phyloP scores from a whole-genome alignment of 2,329 filamentous ascomycete genomes.

The Ceratocystis colombiana region DNA sequence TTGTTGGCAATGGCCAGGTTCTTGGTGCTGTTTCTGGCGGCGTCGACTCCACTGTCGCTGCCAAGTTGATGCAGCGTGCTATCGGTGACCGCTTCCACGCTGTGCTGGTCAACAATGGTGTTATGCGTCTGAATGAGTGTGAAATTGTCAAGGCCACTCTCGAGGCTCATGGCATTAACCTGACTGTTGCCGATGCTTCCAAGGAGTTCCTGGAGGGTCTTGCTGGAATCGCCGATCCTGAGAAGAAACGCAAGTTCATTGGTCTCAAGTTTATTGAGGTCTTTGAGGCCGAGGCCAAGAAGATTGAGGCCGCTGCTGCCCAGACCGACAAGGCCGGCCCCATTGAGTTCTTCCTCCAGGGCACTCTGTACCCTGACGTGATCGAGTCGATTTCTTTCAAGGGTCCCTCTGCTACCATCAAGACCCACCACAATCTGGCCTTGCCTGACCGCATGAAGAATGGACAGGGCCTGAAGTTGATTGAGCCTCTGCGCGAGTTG shows the following conservation, averaged over 20 bases:
- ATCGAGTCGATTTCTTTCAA: slow-evolving; percentile 44
- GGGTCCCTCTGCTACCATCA: slow-evolving; percentile 43
- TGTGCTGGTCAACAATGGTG: slow-evolving; percentile 74
- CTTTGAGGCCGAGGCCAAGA: slow-evolving; percentile 64
- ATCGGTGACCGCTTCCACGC: slow-evolving; percentile 76
- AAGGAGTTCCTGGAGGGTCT: slow-evolving; percentile 69
- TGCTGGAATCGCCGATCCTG: slow-evolving; percentile 65
- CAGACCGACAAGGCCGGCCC: slow-evolving; percentile 58
- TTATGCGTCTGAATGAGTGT: slow-evolving; percentile 79
- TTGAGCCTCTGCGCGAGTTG: slow-evolving; percentile 68
- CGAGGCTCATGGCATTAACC: slow-evolving; percentile 70
- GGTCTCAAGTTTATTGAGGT: slow-evolving; percentile 56
- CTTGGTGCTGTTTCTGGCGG: slow-evolving; percentile 50
- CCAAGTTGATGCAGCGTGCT: slow-evolving; percentile 74
- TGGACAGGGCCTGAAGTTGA: slow-evolving; percentile 49
- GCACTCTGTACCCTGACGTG: slow-evolving; percentile 55
- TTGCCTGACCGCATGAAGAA: slow-evolving; percentile 47
- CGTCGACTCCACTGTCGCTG: slow-evolving; percentile 81
- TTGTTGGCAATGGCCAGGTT: slow-evolving; percentile 79
- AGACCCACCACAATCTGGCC: slow-evolving; percentile 60
- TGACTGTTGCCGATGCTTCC: slow-evolving; percentile 73
- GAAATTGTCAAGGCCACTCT: slow-evolving; percentile 71
- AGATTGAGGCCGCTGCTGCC: slow-evolving; percentile 43
- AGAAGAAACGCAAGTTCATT: slow-evolving; percentile 86
- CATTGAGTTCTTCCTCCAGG: slow-evolving; percentile 78